Percentiles rank a stretch among this genome's conserved stretches.
Conservation (phyloP, 2,329 filamentous ascomycete species). For the Aspergillus oerlinghausenensis region DNA sequence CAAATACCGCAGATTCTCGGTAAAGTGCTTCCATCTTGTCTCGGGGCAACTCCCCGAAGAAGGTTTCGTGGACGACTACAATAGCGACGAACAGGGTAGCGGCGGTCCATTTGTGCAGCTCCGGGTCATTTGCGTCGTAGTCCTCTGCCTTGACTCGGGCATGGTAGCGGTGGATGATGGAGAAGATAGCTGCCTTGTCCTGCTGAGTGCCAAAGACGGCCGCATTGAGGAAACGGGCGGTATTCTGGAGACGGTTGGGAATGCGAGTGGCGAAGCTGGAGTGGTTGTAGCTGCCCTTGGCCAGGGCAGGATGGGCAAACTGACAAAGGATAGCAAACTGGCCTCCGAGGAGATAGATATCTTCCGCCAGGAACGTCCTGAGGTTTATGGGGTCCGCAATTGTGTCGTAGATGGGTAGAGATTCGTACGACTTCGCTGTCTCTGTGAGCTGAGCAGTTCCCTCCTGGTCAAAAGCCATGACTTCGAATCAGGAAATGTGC, state of each 20-base stretch:
- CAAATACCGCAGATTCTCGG: constrained; percentile 13
- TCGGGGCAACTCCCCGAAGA: constrained; percentile 15
- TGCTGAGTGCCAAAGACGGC: constrained; percentile 19
- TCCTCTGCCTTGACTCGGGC: constrained; percentile 19
- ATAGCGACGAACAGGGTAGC: constrained; percentile 25
- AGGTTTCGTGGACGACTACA: constrained; percentile 22
- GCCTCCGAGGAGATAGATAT: constrained; percentile 12
- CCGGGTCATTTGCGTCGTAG: constrained; percentile 25
- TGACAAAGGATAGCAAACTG: constrained; percentile 22
- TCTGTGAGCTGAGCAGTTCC: too few relatives aligned
- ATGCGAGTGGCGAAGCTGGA: constrained; percentile 22
- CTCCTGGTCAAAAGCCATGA: too few relatives aligned
- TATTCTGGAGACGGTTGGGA: constrained; percentile 22
- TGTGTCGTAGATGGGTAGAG: constrained; percentile 1
- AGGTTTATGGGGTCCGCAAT: constrained; percentile 4
- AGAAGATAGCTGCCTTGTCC: constrained; percentile 24
- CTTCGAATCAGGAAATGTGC: too few relatives aligned
- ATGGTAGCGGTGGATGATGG: constrained; percentile 22
- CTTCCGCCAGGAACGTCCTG: background rate
- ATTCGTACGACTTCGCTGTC: too few relatives aligned
- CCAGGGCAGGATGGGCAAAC: constrained; percentile 23
- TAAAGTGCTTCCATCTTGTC: constrained; percentile 7
- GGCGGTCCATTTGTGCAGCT: constrained; percentile 27
- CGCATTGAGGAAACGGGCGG: constrained; percentile 21
- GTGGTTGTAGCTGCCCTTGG: constrained; percentile 21